A percentile compares a stretch with the other conserved stretches of the same genome.
Evolutionary conservation across 345 rosid species (phyloP).

Genomic region (Mallotus nudiflorus): DNA sequence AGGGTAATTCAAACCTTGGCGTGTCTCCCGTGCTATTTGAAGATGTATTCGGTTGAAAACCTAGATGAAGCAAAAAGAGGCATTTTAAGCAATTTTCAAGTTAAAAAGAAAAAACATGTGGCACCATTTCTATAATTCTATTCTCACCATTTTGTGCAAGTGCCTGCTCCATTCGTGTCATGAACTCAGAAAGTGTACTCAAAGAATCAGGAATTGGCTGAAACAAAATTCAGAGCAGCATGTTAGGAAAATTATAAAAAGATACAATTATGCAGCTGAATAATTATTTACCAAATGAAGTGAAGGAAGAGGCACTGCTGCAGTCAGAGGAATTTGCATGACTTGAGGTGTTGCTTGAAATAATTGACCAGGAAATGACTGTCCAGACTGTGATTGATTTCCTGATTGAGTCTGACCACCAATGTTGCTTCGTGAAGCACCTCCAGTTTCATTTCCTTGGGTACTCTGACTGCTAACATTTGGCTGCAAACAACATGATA

Average conservation of each 20-base stretch:
- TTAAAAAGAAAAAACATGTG: neutral
- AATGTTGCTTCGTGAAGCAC: conserved; percentile 34
- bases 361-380: conserved; percentile 48
- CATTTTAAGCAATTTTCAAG: conserved; percentile 15
- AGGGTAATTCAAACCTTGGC: conserved; percentile 52
- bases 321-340: conserved; percentile 61
- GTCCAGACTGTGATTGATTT: conserved; percentile 52
- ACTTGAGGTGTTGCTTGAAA: conserved; percentile 57
- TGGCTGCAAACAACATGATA: conserved; percentile 39
- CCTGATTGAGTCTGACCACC: conserved; percentile 53
- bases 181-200: conserved; percentile 70
- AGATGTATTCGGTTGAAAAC: conserved; percentile 48
- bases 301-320: conserved; percentile 66
- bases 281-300: conserved; percentile 46
- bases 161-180: conserved; percentile 67
- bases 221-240: conserved; percentile 12
- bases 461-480: conserved; percentile 46
- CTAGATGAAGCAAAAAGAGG: conserved; percentile 43
- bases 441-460: conserved; percentile 52
- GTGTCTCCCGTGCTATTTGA: conserved; percentile 34
- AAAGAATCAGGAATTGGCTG: conserved; percentile 93
- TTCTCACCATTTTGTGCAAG: conserved; percentile 63
- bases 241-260: conserved; percentile 1
- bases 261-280: neutral
- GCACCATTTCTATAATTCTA: conserved; percentile 15